A percentile compares a stretch with the other conserved stretches of the same genome.
Evolutionary conservation across 164 flowering plant genomes (phyloP).

Genomic region (Nelumbo lutea): DNA sequence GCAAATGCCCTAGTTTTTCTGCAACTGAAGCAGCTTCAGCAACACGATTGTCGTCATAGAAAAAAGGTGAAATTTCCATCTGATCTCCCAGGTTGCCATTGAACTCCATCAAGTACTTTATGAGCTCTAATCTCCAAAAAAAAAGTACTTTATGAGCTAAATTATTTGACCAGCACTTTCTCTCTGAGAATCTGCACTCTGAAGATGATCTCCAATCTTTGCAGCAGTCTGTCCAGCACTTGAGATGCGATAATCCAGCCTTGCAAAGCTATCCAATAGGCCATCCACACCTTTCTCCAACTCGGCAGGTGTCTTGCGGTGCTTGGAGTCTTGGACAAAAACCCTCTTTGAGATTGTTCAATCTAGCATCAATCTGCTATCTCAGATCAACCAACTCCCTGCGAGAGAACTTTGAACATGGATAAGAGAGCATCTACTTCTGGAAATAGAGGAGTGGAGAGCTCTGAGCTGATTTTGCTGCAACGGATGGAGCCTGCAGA

Average conservation of each 20-base stretch:
- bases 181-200: slow-evolving; percentile 99
- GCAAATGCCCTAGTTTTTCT: slow-evolving; percentile 96
- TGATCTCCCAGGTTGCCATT: slow-evolving; percentile 95
- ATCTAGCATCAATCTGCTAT: slow-evolving; percentile 74
- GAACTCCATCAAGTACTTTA: slow-evolving; percentile 98
- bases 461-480: slow-evolving; percentile 41
- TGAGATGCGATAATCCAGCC: slow-evolving; percentile 96
- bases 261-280: slow-evolving; percentile 90
- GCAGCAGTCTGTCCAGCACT: slow-evolving; percentile 99
- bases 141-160: slow-evolving; percentile 96
- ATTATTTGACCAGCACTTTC: slow-evolving; percentile 98
- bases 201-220: slow-evolving; percentile 97
- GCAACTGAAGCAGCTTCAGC: slow-evolving; percentile 99
- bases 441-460: slow-evolving; percentile 68
- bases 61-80: slow-evolving; percentile 94
- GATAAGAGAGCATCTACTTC: slow-evolving; percentile 80
- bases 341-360: slow-evolving; percentile 80
- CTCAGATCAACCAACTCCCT: slow-evolving; percentile 9
- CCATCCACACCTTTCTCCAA: slow-evolving; percentile 98
- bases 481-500: slow-evolving; percentile 44
- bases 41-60: slow-evolving; percentile 98
- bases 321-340: slow-evolving; percentile 82
- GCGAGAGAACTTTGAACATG: slow-evolving; percentile 61
- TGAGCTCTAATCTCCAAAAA: slow-evolving; percentile 3
- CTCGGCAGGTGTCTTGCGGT: slow-evolving; percentile 89